A percentile compares a stretch with the other conserved stretches of the same genome.
Evolutionary conservation across 148 eudicot species (phyloP).

Genomic region (Dysphania ambrosioides): DNA sequence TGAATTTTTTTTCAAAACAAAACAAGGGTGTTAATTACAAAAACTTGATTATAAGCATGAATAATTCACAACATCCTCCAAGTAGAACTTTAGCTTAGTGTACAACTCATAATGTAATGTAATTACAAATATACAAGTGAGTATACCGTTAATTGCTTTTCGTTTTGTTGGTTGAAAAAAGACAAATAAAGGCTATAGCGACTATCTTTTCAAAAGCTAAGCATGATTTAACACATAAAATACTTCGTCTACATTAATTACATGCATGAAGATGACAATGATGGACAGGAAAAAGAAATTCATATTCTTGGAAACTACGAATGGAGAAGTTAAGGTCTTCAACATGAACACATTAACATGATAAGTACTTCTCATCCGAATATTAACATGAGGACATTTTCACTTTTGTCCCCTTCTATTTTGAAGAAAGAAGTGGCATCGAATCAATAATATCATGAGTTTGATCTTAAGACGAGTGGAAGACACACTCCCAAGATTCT

Average conservation of each 20-base stretch:
- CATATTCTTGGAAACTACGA: no score
- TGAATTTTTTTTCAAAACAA: no score
- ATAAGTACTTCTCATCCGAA: background rate
- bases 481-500: conserved; percentile 8
- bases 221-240: no score
- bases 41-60: no score
- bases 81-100: background rate
- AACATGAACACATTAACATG: background rate
- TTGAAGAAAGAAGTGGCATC: background rate
- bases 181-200: background rate
- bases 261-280: no score
- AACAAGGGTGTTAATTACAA: no score
- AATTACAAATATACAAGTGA: background rate
- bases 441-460: background rate
- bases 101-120: background rate
- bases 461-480: conserved; percentile 7
- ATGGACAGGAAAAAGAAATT: no score
- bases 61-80: no score
- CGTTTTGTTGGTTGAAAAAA: background rate
- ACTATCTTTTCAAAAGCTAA: background rate
- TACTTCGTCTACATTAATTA: no score
- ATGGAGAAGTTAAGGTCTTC: background rate
- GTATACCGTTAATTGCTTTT: background rate
- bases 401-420: background rate
- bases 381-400: background rate